A percentile compares a stretch with the other conserved stretches of the same genome.
Conservation (phyloP, 148 eudicot genomes). For the Arctostaphylos glauca region DNA sequence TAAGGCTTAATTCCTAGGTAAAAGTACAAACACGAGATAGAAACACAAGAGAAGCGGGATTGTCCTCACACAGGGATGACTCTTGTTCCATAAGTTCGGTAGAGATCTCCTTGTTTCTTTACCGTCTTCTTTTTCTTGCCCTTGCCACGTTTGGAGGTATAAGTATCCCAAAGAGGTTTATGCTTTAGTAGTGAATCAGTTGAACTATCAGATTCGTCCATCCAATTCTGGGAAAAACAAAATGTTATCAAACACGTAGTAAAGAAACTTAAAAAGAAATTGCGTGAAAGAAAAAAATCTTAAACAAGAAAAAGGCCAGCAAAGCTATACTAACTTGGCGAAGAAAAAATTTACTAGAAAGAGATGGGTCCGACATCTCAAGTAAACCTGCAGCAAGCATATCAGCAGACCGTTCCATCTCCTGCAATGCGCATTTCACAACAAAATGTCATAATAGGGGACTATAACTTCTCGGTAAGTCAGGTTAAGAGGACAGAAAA, state of each 20-base stretch:
- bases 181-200: conserved; percentile 89
- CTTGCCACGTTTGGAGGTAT: conserved; percentile 45
- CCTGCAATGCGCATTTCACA: conserved; percentile 46
- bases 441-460: background rate
- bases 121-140: conserved; percentile 47
- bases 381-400: conserved; percentile 97
- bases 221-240: conserved; percentile 63
- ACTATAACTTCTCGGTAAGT: background rate
- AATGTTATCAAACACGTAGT: background rate
- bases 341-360: conserved; percentile 82
- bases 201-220: conserved; percentile 62
- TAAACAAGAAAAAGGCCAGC: background rate
- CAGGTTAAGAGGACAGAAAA: background rate
- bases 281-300: background rate
- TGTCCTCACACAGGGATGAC: conserved; percentile 89
- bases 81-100: conserved; percentile 92
- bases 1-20: conserved; percentile 6
- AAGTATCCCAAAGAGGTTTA: conserved; percentile 84
- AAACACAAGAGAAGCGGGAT: background rate
- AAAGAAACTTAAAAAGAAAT: background rate
- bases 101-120: conserved; percentile 71
- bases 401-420: conserved; percentile 98
- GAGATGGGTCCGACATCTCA: conserved; percentile 93
- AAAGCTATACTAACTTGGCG: conserved; percentile 69
- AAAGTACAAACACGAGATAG: background rate